Conservation (phyloP, 1,284 basidiomycete species). For the Trichosporon sp. region DNA sequence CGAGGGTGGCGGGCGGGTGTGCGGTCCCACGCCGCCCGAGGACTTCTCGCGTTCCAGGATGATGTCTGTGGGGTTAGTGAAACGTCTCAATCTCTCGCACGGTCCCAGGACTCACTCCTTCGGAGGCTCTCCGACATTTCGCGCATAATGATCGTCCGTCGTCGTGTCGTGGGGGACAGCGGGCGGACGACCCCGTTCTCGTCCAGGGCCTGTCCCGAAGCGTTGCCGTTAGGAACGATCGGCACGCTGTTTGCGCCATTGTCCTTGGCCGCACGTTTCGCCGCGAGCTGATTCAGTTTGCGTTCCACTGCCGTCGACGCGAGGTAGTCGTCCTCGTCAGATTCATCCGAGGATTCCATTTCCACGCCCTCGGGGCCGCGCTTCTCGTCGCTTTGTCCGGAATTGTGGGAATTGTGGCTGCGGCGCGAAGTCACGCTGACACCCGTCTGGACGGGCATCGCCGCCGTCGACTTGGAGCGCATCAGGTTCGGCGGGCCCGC, state of each 20-base stretch:
- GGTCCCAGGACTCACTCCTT: conserved; percentile 41
- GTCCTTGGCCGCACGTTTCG: conserved; percentile 35
- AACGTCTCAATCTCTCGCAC: neutral
- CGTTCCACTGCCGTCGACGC: conserved; percentile 44
- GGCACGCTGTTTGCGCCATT: neutral
- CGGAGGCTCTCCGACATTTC: conserved; percentile 54
- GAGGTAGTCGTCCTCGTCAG: conserved; percentile 46
- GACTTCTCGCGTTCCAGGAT: conserved; percentile 53
- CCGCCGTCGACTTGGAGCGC: conserved; percentile 51
- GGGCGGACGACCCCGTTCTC: conserved; percentile 43
- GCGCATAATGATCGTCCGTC: conserved; percentile 51
- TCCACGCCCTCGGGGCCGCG: conserved; percentile 34
- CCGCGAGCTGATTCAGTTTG: conserved; percentile 45
- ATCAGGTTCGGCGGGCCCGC: conserved; percentile 38
- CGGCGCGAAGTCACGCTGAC: conserved; percentile 44
- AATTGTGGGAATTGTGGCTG: conserved; percentile 13
- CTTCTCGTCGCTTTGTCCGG: conserved; percentile 24
- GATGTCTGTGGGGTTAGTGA: conserved; percentile 39
- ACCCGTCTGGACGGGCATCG: conserved; percentile 51
- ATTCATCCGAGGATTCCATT: conserved; percentile 45
- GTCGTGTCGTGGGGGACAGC: conserved; percentile 45
- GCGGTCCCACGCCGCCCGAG: conserved; percentile 33
- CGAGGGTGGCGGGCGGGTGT: conserved; percentile 40
- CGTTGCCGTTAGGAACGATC: conserved; percentile 10
- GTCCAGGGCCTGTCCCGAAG: conserved; percentile 30